Percentiles rank a stretch among this genome's conserved stretches.
Conservation (phyloP, 2,329 filamentous ascomycete species). For the Epichloe elymi region DNA sequence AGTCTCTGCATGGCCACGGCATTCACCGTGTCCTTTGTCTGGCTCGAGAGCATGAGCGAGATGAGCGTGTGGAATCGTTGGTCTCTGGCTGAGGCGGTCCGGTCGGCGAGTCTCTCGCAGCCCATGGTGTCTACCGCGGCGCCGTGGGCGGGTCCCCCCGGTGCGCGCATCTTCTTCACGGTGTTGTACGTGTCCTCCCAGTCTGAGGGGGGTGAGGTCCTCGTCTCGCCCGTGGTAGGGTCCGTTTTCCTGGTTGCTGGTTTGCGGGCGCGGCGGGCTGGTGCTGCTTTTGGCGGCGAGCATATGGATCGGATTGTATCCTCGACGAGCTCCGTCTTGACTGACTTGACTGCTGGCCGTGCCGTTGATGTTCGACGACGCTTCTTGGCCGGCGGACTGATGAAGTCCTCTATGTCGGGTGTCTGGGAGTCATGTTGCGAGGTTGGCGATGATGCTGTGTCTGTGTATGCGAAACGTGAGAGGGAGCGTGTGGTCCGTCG, state of each 20-base stretch:
- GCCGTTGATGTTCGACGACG: constrained; percentile 14
- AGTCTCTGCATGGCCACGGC: constrained; percentile 69
- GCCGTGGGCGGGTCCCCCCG: constrained; percentile 43
- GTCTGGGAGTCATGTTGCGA: constrained; percentile 7
- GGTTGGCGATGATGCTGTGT: constrained; percentile 15
- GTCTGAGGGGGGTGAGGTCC: constrained; percentile 51
- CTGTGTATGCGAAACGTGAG: constrained; percentile 31
- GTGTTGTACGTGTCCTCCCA: constrained; percentile 74
- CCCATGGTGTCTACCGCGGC: constrained; percentile 97
- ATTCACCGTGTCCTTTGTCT: constrained; percentile 88
- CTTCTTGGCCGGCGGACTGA: constrained; percentile 21
- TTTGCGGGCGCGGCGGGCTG: constrained; percentile 24
- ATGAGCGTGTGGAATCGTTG: constrained; percentile 77
- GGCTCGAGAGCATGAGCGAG: constrained; percentile 78
- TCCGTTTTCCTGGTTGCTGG: constrained; percentile 32
- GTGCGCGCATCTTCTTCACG: constrained; percentile 62
- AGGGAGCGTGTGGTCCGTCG: constrained; percentile 37
- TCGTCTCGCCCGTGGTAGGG: constrained; percentile 25
- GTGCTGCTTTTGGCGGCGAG: constrained; percentile 16
- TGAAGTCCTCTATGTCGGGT: constrained; percentile 45
- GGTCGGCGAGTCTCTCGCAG: constrained; percentile 61
- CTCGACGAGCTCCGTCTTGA: constrained; percentile 26
- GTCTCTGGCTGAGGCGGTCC: constrained; percentile 34
- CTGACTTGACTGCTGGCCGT: constrained; percentile 18
- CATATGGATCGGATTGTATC: constrained; percentile 13